Evolutionary conservation across 1,284 basidiomycete species (phyloP), one percentile per base, ranked within the genome.

Genomic region (Microbotryomycetes sp.): DNA sequence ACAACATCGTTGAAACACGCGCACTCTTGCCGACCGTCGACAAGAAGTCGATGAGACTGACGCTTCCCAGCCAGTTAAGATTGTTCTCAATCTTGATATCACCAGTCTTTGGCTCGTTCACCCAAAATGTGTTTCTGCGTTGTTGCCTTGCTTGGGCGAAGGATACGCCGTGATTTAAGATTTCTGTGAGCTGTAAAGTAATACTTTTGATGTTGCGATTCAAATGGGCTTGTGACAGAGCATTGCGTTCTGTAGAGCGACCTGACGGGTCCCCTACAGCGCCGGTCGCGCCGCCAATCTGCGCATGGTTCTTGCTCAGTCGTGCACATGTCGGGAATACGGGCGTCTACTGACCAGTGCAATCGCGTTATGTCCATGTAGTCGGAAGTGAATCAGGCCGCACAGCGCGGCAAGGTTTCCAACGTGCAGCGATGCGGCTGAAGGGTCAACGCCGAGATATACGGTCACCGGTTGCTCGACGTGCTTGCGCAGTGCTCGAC

Each of bases 231-330:
- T 75, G 73, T 46, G 83, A 80, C 5, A 91, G 82, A 1, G 85
- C 80, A 57, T 85, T 83, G 18, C 96, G 84, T 74, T 97, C 96
- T 0, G 85, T 85, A 2, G 82, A 81, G 29, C 93, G 82, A 1
- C 96, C 96, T 0, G 91, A 92, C 2, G 96, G 96, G 73, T 99
- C 96, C 6, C 96, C 96, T 31, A 99, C 88, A n/a, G 87, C 83
- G 2, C 92, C 96, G 0, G 96, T 97, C 1, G 91, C 94, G 0
- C 93, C 93, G 35, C 94, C 94, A 73, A 97, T 88, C 92, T 97
- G 71, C 3, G n/a, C 11, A 2, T 29, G 27, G 52, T 29, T n/a
- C 48, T 52, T 26, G 50, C 7, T 29, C 21, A 35, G 54, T 47
- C 21, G 51, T 9, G 3, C 21, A 48, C 21, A 15, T 26, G 11